Conservation (phyloP, 2,329 filamentous ascomycete species). For the Paramyrothecium sp. region DNA sequence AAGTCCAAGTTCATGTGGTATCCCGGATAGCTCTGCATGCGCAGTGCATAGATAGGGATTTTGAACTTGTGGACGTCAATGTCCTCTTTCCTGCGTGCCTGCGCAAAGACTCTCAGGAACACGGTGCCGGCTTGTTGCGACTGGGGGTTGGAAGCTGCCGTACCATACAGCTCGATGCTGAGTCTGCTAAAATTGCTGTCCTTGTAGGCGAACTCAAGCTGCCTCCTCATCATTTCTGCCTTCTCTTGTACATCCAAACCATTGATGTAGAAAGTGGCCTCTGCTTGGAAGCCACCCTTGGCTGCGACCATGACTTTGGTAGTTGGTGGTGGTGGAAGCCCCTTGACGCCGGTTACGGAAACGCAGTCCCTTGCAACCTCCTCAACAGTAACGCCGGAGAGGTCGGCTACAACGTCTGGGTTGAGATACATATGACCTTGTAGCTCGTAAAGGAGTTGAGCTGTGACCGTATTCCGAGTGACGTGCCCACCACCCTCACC, state of each 20-base stretch:
- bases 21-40: slow-evolving; percentile 40
- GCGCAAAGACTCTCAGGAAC: slow-evolving; percentile 42
- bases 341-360: slow-evolving; percentile 25
- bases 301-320: slow-evolving; percentile 40
- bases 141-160: slow-evolving; percentile 33
- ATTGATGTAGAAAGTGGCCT: slow-evolving; percentile 40
- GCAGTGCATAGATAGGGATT: slow-evolving; percentile 32
- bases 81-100: slow-evolving; percentile 37
- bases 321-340: slow-evolving; percentile 26
- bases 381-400: slow-evolving; percentile 41
- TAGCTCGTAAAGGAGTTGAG: slow-evolving; percentile 43
- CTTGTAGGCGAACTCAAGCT: slow-evolving; percentile 32
- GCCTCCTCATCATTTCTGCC: slow-evolving; percentile 38
- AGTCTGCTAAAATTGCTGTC: slow-evolving; percentile 32
- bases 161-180: slow-evolving; percentile 33
- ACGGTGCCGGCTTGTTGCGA: slow-evolving; percentile 49
- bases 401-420: slow-evolving; percentile 38
- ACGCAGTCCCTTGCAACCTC: slow-evolving; percentile 33
- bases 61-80: slow-evolving; percentile 33
- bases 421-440: slow-evolving; percentile 44
- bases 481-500: slow-evolving; percentile 33
- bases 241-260: slow-evolving; percentile 43
- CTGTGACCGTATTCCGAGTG: slow-evolving; percentile 29
- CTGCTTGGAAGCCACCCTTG: slow-evolving; percentile 41
- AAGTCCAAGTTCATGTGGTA: slow-evolving; percentile 44